Evolutionary conservation across 2,329 filamentous ascomycete genomes (phyloP).

Genomic region (Scedosporium boydii): DNA sequence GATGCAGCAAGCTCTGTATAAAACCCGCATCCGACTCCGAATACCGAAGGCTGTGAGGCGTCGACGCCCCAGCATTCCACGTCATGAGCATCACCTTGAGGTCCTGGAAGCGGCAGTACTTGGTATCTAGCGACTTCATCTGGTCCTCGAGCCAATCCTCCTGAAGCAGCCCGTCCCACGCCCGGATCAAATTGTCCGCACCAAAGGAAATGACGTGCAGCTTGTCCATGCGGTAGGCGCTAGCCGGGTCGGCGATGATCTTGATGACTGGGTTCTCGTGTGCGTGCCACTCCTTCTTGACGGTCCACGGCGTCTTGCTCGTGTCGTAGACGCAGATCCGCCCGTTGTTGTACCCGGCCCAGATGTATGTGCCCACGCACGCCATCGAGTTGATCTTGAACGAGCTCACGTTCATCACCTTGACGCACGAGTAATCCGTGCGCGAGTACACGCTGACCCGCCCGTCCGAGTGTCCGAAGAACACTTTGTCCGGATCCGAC

Average conservation of each 20-base stretch:
- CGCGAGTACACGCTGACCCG: constrained; percentile 91
- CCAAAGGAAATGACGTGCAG: constrained; percentile 81
- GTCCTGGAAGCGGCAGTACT: constrained; percentile 80
- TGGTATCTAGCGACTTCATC: constrained; percentile 74
- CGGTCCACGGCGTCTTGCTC: constrained; percentile 68
- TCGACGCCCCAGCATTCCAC: constrained; percentile 96
- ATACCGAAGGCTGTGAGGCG: constrained; percentile 71
- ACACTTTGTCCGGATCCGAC: constrained; percentile 68
- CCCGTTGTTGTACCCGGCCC: constrained; percentile 91
- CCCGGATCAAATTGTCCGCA: constrained; percentile 70
- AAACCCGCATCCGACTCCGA: constrained; percentile 64
- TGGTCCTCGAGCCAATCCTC: constrained; percentile 89
- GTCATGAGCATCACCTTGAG: constrained; percentile 75
- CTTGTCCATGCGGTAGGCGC: constrained; percentile 75
- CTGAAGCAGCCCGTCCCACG: constrained; percentile 89
- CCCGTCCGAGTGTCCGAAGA: constrained; percentile 86
- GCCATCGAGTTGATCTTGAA: constrained; percentile 91
- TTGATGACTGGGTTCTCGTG: constrained; percentile 76
- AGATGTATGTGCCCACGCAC: constrained; percentile 72
- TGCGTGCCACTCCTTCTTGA: constrained; percentile 91
- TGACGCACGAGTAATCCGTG: constrained; percentile 66
- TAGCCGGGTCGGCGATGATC: constrained; percentile 68
- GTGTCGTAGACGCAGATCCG: constrained; percentile 92
- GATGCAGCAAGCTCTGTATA: constrained; percentile 68
- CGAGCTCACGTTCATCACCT: constrained; percentile 73